A percentile compares a stretch with the other conserved stretches of the same genome.
phyloP scores from a whole-genome alignment of 345 rosid genomes.

The Microcos paniculata region DNA sequence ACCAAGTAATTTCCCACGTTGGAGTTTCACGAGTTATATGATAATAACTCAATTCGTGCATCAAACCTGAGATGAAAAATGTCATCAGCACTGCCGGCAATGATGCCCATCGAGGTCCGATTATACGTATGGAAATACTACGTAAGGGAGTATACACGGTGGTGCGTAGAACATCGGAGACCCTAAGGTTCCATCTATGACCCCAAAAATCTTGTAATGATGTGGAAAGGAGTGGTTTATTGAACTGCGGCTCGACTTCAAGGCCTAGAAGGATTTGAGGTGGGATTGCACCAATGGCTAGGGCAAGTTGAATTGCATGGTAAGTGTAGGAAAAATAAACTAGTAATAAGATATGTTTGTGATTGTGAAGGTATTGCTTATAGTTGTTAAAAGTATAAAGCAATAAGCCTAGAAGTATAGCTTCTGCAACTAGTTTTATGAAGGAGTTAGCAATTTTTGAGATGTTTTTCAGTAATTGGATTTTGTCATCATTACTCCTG shows the following conservation, averaged over 20 bases:
- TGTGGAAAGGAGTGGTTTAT: slow-evolving; percentile 55
- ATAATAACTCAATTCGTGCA: slow-evolving; percentile 58
- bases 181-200: slow-evolving; percentile 68
- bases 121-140: not conserved
- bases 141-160: slow-evolving; percentile 47
- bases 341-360: slow-evolving; percentile 2
- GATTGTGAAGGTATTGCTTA: too few relatives aligned
- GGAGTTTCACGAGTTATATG: slow-evolving; percentile 38
- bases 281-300: slow-evolving; percentile 32
- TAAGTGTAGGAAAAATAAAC: slow-evolving; percentile 41
- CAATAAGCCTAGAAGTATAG: slow-evolving; percentile 28
- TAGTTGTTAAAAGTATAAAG: slow-evolving; percentile 14
- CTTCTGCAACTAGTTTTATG: slow-evolving; percentile 22
- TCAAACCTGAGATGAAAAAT: slow-evolving; percentile 53
- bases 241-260: slow-evolving; percentile 60
- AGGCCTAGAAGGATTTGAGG: slow-evolving; percentile 40
- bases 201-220: slow-evolving; percentile 86
- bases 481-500: too few relatives aligned
- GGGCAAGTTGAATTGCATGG: slow-evolving; percentile 36
- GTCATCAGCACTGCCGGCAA: slow-evolving; percentile 36
- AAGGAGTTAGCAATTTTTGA: not conserved
- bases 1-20: slow-evolving; percentile 75
- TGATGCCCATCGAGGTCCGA: slow-evolving; percentile 27
- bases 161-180: slow-evolving; percentile 42
- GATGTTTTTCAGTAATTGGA: not conserved